phyloP scores from a whole-genome alignment of 2,329 filamentous ascomycete species.

The Aspergillus uvarum region DNA sequence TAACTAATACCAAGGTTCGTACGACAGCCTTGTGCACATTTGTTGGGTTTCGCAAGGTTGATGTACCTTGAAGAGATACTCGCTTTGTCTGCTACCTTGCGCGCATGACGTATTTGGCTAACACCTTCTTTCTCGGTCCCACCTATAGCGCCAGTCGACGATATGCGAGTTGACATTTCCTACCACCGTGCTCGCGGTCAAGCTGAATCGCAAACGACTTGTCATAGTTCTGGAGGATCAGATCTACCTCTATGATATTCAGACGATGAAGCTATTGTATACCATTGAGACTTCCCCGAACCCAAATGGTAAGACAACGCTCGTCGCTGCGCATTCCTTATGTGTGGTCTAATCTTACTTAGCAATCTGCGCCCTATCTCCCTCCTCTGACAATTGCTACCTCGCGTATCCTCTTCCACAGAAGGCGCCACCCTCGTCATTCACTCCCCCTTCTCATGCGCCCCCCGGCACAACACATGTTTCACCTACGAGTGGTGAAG shows the following conservation, averaged over 20 bases:
- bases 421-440: slow-evolving; percentile 54
- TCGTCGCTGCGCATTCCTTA: neutral
- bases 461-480: slow-evolving; percentile 74
- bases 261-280: slow-evolving; percentile 93
- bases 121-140: slow-evolving; percentile 7
- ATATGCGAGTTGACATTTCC: slow-evolving; percentile 99
- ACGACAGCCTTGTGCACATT: slow-evolving; percentile 8
- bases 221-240: slow-evolving; percentile 93
- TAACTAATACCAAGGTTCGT: slow-evolving; percentile 92
- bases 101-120: slow-evolving; percentile 11
- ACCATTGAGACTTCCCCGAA: slow-evolving; percentile 95
- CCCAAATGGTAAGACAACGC: slow-evolving; percentile 59
- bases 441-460: slow-evolving; percentile 71
- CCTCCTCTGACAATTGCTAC: slow-evolving; percentile 93
- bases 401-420: slow-evolving; percentile 87
- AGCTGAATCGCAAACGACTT: slow-evolving; percentile 88
- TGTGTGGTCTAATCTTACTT: slow-evolving; percentile 16
- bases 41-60: neutral
- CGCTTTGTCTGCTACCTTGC: neutral
- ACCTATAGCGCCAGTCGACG: slow-evolving; percentile 65
- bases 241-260: slow-evolving; percentile 98
- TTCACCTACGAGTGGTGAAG: slow-evolving; percentile 82
- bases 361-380: slow-evolving; percentile 89
- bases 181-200: slow-evolving; percentile 90
- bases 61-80: neutral